Percentiles rank a stretch among this genome's conserved stretches.
These are phyloP conservation scores for Diaporthe ampelina DNA, from an alignment of 2,329 filamentous ascomycete species.

Conservation along the genomic window DNA sequence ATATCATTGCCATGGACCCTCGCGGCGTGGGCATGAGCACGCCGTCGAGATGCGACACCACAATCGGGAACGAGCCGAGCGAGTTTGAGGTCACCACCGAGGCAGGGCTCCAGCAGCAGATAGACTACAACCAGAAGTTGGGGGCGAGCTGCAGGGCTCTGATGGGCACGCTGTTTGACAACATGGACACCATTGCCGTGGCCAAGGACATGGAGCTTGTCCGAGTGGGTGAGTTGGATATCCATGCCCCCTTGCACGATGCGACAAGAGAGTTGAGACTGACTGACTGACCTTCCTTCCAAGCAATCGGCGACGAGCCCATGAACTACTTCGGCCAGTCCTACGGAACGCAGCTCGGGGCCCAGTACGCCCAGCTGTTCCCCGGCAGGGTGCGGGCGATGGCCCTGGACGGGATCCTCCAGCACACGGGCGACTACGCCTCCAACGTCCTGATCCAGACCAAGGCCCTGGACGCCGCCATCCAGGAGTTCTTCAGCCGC, in stretches of 20 bases:
- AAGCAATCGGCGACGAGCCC: constrained; percentile 52
- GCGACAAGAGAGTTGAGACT: background rate
- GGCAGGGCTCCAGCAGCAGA: constrained; percentile 53
- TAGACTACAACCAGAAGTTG: constrained; percentile 55
- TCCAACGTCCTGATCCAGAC: constrained; percentile 53
- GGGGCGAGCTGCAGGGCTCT: constrained; percentile 55
- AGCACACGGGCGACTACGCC: constrained; percentile 55
- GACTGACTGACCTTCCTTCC: too few relatives aligned
- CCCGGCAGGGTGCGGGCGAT: constrained; percentile 58
- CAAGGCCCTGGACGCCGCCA: constrained; percentile 52
- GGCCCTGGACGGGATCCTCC: constrained; percentile 59
- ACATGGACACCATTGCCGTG: constrained; percentile 56
- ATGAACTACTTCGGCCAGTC: constrained; percentile 58
- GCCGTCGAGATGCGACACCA: constrained; percentile 54
- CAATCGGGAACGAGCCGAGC: constrained; percentile 53
- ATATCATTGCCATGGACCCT: constrained; percentile 59
- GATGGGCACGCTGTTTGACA: constrained; percentile 56
- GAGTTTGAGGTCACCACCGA: constrained; percentile 54
- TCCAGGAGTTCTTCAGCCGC: constrained; percentile 56
- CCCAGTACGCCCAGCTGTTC: constrained; percentile 59
- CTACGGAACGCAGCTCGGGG: constrained; percentile 60
- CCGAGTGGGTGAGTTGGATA: constrained; percentile 8
- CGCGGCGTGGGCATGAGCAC: constrained; percentile 58
- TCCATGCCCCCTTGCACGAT: background rate
- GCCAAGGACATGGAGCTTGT: constrained; percentile 53